These are phyloP conservation scores for Cyphellophora europaea DNA, from an alignment of 2,329 filamentous ascomycete genomes.

Conservation along the genomic window DNA sequence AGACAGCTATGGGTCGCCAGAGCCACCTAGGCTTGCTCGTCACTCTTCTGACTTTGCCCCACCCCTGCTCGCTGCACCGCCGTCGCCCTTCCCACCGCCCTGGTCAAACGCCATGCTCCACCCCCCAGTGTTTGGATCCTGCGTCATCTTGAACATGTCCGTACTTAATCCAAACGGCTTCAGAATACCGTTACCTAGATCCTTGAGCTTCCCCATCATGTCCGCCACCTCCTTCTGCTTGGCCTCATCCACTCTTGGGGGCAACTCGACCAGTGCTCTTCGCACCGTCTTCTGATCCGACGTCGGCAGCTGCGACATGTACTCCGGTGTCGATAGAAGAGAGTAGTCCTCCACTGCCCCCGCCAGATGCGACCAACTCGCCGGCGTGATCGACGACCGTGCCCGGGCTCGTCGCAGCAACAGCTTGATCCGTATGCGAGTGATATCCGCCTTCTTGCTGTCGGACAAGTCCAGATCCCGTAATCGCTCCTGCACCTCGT, in stretches of 20 bases:
- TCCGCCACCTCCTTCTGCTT: slow-evolving; percentile 84
- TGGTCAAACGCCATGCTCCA: slow-evolving; percentile 81
- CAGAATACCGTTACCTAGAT: slow-evolving; percentile 80
- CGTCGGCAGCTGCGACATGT: slow-evolving; percentile 46
- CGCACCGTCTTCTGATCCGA: slow-evolving; percentile 61
- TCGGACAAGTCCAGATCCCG: slow-evolving; percentile 33
- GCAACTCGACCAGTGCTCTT: slow-evolving; percentile 56
- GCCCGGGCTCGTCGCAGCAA: slow-evolving; percentile 71
- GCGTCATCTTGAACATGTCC: slow-evolving; percentile 87
- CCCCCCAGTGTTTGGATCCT: slow-evolving; percentile 80
- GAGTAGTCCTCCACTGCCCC: slow-evolving; percentile 77
- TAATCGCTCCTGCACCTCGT: slow-evolving; percentile 32
- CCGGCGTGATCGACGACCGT: slow-evolving; percentile 32
- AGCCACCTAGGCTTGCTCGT: no score
- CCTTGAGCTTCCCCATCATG: slow-evolving; percentile 96
- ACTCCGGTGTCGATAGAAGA: slow-evolving; percentile 23
- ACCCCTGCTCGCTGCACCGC: no score
- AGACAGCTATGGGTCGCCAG: no score
- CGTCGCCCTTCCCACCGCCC: no score
- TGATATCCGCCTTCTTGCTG: slow-evolving; percentile 52
- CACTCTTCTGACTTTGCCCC: no score
- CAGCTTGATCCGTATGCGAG: slow-evolving; percentile 71
- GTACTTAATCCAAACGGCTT: slow-evolving; percentile 92
- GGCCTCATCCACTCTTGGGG: slow-evolving; percentile 61
- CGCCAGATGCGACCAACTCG: slow-evolving; percentile 68